Evolutionary conservation across 1,284 basidiomycete genomes (phyloP), one percentile per base, ranked within the genome.

Genomic region (Cutaneotrichosporon cutaneum): DNA sequence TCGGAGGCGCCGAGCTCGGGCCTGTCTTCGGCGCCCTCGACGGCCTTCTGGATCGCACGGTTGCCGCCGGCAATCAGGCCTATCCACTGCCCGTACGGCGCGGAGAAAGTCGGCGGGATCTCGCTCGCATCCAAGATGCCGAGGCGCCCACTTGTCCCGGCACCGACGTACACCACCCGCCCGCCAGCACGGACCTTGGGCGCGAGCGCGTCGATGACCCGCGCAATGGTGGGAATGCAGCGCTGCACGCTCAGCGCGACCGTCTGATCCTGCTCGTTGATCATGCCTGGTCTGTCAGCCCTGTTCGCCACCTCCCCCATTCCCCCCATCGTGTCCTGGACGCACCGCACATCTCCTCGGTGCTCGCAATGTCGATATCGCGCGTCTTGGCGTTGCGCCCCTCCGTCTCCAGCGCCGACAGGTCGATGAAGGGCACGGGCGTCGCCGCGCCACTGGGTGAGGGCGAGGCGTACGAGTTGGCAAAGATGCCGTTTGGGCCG

Each of bases 121-220:
- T 69, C 68, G 7, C 63, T 58, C n/a, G 65, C 63, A 44, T 69
- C 68, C n/a, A 69, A 62, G 10, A 69, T 58, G n/a, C 68, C 68
- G 21, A 69, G 50, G 0, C 68, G 58, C 13, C 68, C 68, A 16
- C 48, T 55, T 0, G 68, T 69, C 16, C 68, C 68, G 2, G 65
- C 65, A 14, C 68, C 68, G 39, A 65, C 45, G 57, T 69, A 67
- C 18, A 69, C 36, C n/a, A 69, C 68, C 3, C 68, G 56, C 9
- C 68, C 68, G 24, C 68, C 68, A 14, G 33, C 26, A 4, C 45
- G 50, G 11, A 69, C 53, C 30, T 61, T 57, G n/a, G 60, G 56
- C 9, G 63, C 51, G 7, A 69, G 21, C 14, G 51, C 50, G 56
- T 69, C 68, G 32, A 69, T 63, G 10, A 69, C 61, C 24, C 42